phyloP scores from a whole-genome alignment of 352 stramenopile species.

The Pythium aristosporum region DNA sequence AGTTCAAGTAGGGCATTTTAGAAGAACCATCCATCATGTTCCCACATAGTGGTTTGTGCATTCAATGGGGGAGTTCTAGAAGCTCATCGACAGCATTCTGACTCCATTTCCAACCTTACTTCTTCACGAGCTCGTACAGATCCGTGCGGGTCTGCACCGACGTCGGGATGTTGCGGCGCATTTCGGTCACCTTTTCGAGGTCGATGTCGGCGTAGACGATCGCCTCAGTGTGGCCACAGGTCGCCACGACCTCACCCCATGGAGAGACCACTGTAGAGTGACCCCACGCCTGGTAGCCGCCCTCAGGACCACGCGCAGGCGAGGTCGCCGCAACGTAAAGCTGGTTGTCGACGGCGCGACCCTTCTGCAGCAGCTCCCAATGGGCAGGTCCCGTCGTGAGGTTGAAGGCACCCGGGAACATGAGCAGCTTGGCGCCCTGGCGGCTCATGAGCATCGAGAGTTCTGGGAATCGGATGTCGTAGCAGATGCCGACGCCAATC shows the following conservation, averaged over 20 bases:
- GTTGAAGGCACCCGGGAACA: constrained; percentile 88
- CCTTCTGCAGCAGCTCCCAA: constrained; percentile 98
- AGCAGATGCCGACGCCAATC: constrained; percentile 99
- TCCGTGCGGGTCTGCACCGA: constrained; percentile 93
- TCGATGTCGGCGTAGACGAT: constrained; percentile 97
- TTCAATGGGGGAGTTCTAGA: background rate
- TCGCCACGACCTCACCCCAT: constrained; percentile 97
- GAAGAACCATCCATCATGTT: background rate
- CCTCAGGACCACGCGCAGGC: constrained; percentile 92
- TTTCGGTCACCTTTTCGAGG: constrained; percentile 91
- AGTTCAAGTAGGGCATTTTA: constrained; percentile 30
- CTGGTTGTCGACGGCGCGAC: constrained; percentile 93
- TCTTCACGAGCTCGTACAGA: constrained; percentile 92
- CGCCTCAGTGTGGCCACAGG: constrained; percentile 89
- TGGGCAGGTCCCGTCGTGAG: constrained; percentile 95
- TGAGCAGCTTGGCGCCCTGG: constrained; percentile 84
- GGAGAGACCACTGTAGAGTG: constrained; percentile 97
- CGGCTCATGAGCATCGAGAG: constrained; percentile 96
- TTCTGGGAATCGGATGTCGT: constrained; percentile 99
- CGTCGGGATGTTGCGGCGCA: constrained; percentile 96
- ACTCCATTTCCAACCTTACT: constrained; percentile 37
- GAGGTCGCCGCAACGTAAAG: constrained; percentile 96
- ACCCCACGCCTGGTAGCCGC: constrained; percentile 98
- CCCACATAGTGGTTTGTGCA: constrained; percentile 1
- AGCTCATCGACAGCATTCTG: too few relatives aligned